Evolutionary conservation across 2,329 filamentous ascomycete genomes (phyloP), one percentile per base, ranked within the genome.

Genomic region (Ophiocordyceps sinensis): DNA sequence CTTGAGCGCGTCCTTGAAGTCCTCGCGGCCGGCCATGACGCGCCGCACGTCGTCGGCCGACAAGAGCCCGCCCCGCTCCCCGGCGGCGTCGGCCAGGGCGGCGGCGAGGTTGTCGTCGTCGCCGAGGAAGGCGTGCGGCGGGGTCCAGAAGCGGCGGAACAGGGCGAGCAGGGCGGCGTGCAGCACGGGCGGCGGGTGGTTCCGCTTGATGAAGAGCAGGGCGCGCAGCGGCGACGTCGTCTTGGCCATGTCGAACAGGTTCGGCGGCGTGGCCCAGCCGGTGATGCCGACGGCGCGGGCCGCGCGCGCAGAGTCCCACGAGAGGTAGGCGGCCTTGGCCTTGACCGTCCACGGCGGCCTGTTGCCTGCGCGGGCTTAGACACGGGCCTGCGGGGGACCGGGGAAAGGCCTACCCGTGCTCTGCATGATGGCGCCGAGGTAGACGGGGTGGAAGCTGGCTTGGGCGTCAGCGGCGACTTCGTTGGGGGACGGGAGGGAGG

Each of bases 321-420:
- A 28, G 38, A 70, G 64, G 52, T 85, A 79, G 1, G 53, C 57
- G 19, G 71, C 77, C 64, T 88, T 88, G 36, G 75, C 77, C 2
- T 77, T 73, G 28, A 84, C 65, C 0, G 67, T 67, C 80, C 82
- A 87, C 1, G 85, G 84, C 0, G 84, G 83, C 48, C 75, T 75
- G 58, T 91, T 89, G 39, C 81, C 80, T 75, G 48, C 26, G 10
- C 4, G 8, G 10, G 41, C 19, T 19, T 19, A 11, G 37, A 14
- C 28, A 29, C 31, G 10, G 11, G 14, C 28, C 13, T 13, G 28
- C 13, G 15, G 37, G 35, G 26, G 19, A 29, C 26, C 4, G 5
- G 13, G 32, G n/a, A n/a, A 34, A 3, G 14, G 45, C 57, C 43
- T 59, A 77, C 75, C 75, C 36, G 71, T 71, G 17, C 64, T 68